Base-by-base conservation (phyloP, 1,139 yeast species). In the Citeromyces siamensis region DNA sequence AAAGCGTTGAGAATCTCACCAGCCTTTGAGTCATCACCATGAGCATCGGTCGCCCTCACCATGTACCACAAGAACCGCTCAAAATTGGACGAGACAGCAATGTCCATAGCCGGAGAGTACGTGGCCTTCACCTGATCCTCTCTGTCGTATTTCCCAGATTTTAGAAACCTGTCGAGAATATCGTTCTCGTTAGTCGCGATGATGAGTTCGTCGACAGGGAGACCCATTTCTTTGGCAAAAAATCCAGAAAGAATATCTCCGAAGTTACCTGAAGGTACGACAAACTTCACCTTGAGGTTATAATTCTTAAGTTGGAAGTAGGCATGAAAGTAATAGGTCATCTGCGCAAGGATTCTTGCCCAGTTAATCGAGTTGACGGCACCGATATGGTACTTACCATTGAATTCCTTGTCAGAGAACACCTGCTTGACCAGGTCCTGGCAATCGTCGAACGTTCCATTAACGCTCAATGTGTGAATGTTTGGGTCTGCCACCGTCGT, bases 331-430 rank as follows among this genome's bases (percentile, higher is more conserved):
- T 90, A 90, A 62, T 90, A 90, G 10, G 98, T 88, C 60, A 86
- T 90, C 63, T 90, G 98, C 32, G 98, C 96, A 49, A 90, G 70
- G 47, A 90, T 90, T 64, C 98, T 81, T 4, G 98, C 97, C 98
- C 98, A 90, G 68, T 90, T 90, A 58, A 90, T 90, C 36, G 97
- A 88, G 64, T 90, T 90, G 42, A 90, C 95, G 14, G 98, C 98
- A 50, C 97, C 98, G 41, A 90, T 82, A 52, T 88, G 95, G 62
- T 86, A 83, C 58, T 78, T 80, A 47, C 69, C 71, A 60, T 90
- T 90, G 66, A 90, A 90, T 45, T 80, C 85, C 39, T 60, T 65
- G 58, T 90, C 98, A 43, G 90, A 94, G 59, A 90, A 90, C 43
- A 90, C 76, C 52, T 81, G 82, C 62, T 90, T 93, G 44, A 90